phyloP scores from a whole-genome alignment of 2,329 filamentous ascomycete species.

The Aspergillus pseudoglaucus region DNA sequence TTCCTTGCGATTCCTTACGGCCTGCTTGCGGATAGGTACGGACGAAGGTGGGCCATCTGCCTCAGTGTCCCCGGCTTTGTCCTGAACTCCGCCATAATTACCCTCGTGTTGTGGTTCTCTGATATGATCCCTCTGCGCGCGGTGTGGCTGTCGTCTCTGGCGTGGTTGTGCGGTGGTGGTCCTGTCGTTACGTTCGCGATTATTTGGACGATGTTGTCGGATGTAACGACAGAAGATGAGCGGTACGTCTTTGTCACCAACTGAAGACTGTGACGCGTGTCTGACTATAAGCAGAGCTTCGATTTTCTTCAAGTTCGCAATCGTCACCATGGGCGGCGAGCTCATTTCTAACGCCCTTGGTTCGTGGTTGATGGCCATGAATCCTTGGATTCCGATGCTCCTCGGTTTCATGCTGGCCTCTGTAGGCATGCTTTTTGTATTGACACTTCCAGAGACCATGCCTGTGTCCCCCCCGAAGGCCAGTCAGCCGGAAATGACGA shows the following conservation, averaged over 20 bases:
- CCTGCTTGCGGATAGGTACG: conserved; percentile 43
- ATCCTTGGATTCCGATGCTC: conserved; percentile 37
- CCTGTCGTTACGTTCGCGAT: conserved; percentile 43
- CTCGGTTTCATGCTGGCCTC: conserved; percentile 29
- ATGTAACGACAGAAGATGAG: conserved; percentile 43
- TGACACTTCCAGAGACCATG: conserved; percentile 36
- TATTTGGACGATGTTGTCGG: conserved; percentile 46
- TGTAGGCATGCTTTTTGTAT: conserved; percentile 25
- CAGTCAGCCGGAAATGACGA: neutral
- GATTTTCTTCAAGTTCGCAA: conserved; percentile 37
- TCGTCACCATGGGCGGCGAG: conserved; percentile 35
- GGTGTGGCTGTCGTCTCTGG: conserved; percentile 43
- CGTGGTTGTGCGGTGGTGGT: conserved; percentile 43
- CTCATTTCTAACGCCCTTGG: conserved; percentile 33
- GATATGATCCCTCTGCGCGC: conserved; percentile 40
- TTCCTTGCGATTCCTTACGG: conserved; percentile 46
- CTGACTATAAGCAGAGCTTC: conserved; percentile 20
- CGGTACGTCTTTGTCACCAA: conserved; percentile 19
- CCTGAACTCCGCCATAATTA: conserved; percentile 26
- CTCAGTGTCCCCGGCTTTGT: conserved; percentile 38
- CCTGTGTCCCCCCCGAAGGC: conserved; percentile 10
- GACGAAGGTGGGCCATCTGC: conserved; percentile 41
- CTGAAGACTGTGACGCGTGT: conserved; percentile 18
- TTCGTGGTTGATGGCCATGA: conserved; percentile 35
- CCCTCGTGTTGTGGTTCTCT: conserved; percentile 32